These are phyloP conservation scores for Platanthera guangdongensis DNA, from an alignment of 106 monocot genomes.

Conservation along the genomic window DNA sequence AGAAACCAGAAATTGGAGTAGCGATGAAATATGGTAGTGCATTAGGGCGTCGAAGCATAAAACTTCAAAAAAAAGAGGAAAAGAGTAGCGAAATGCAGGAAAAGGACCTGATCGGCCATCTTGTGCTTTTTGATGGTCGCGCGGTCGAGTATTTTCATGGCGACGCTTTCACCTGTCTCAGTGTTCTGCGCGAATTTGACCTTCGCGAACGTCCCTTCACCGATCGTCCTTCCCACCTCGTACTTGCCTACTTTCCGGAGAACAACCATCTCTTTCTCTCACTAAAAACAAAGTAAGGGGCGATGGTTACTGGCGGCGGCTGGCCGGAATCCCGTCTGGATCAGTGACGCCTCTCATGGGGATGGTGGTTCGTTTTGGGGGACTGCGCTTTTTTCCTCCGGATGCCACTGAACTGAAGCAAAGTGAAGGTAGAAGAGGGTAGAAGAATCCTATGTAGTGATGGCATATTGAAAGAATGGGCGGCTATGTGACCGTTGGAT, in stretches of 20 bases:
- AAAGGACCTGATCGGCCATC: slow-evolving; percentile 63
- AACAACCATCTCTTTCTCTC: slow-evolving; percentile 19
- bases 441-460: no score
- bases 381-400: not conserved
- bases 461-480: no score
- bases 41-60: not conserved
- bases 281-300: not conserved
- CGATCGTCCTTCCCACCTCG: slow-evolving; percentile 75
- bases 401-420: not conserved
- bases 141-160: slow-evolving; percentile 69
- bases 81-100: not conserved
- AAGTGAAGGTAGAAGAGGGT: no score
- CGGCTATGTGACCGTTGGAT: no score
- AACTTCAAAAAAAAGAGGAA: not conserved
- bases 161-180: slow-evolving; percentile 75
- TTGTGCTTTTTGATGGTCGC: slow-evolving; percentile 70
- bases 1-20: not conserved
- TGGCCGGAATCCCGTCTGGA: not conserved
- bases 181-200: slow-evolving; percentile 85
- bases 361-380: not conserved
- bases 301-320: no score
- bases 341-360: not conserved
- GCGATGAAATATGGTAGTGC: not conserved
- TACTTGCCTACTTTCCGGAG: slow-evolving; percentile 64
- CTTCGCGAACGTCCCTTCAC: slow-evolving; percentile 76